phyloP scores from a whole-genome alignment of 1,284 basidiomycete species.

The Leccinum insolens region DNA sequence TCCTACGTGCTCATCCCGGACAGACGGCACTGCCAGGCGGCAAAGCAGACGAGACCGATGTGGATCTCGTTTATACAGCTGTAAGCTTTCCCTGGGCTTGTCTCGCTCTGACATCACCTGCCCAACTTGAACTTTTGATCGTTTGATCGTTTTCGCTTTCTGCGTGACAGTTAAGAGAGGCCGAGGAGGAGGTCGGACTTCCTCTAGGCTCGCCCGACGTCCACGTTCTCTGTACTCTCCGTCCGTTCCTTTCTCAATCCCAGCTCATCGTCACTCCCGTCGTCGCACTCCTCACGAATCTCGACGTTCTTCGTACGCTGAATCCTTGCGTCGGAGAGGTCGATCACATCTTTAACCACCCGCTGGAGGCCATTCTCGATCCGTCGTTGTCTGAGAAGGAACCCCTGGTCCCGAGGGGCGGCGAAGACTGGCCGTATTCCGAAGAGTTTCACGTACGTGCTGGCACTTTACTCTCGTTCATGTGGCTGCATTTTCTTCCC shows the following conservation, averaged over 20 bases:
- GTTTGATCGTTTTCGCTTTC: conserved; percentile 2
- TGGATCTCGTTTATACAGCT: conserved; percentile 67
- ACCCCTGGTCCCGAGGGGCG: conserved; percentile 55
- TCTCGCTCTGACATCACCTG: background rate
- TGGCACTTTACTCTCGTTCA: background rate
- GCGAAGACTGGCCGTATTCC: conserved; percentile 78
- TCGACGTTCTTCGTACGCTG: conserved; percentile 50
- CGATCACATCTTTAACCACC: conserved; percentile 77
- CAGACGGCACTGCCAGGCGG: conserved; percentile 84
- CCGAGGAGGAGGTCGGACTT: conserved; percentile 78
- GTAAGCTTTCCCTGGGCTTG: conserved; percentile 44
- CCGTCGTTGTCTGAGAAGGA: conserved; percentile 51
- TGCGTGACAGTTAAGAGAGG: conserved; percentile 68
- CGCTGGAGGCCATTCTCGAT: conserved; percentile 70
- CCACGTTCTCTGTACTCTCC: conserved; percentile 65
- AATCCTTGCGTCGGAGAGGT: conserved; percentile 70
- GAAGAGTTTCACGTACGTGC: conserved; percentile 62
- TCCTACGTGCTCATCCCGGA: conserved; percentile 74
- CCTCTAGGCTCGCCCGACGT: conserved; percentile 60
- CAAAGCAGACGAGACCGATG: conserved; percentile 72
- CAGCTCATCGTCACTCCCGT: conserved; percentile 71
- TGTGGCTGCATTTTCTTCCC: background rate
- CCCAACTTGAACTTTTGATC: background rate
- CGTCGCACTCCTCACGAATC: conserved; percentile 67
- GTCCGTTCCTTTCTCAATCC: conserved; percentile 72